Evolutionary conservation across 2,329 filamentous ascomycete genomes (phyloP), one percentile per base, ranked within the genome.

Genomic region (Trematosphaeria pertusa): DNA sequence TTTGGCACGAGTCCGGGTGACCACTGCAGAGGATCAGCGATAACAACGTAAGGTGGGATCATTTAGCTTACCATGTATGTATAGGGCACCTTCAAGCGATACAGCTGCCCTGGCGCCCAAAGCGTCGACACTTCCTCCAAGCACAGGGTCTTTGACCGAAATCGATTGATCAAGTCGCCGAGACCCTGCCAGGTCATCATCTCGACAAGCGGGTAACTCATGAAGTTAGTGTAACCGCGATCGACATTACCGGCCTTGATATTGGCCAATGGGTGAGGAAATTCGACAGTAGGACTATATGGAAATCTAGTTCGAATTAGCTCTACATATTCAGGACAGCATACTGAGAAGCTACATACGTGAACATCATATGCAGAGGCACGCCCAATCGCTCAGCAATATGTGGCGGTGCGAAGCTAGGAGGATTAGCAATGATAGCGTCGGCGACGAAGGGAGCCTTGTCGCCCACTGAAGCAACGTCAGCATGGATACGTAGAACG

Each of bases 301-400:
- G 89, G 89, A 46, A 92, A 87, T 5, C 76, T 78, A 46, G 59
- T 60, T 3, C 2, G 8, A 3, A 20, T 61, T 28, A 65, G 52
- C 21, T 9, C 3, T 58, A 62, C n/a, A 8, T 4, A 10, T 14
- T 26, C 6, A 19, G 17, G 10, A 31, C 65, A 75, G 91, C 88
- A 1, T 91, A 78, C 62, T 91, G 88, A 0, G 87, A 87, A 68
- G 92, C 90, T 81, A 50, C 85, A 67, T 77, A 88, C 48, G 91
- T 96, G 73, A 96, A 96, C 88, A 96, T 95, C 72, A 96, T 84
- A 59, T 91, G 88, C 12, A 91, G 65, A 0, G 88, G 88, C 18
- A 91, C 84, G 0, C 87, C 87, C 52, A 91, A 69, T 65, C 87
- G 87, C 71, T 91, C 87, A 1, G 88, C 88, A 50, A 87, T 82